These are phyloP conservation scores for Dactylonectria estremocensis DNA, from an alignment of 2,329 filamentous ascomycete genomes.

Conservation along the genomic window DNA sequence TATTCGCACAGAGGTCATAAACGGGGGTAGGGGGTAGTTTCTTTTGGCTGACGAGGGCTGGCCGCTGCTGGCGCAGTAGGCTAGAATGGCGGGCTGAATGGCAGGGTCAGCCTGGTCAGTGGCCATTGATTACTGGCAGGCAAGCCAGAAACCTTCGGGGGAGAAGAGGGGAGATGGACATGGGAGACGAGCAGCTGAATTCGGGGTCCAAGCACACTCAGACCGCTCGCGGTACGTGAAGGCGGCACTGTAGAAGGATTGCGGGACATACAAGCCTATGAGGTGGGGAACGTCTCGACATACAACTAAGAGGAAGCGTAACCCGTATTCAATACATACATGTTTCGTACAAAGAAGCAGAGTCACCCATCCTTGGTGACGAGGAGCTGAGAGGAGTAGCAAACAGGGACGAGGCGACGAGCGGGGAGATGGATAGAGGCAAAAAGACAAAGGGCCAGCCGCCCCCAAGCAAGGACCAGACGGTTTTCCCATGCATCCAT, in stretches of 20 bases:
- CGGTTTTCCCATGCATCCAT: slow-evolving; percentile 16
- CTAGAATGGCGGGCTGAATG: slow-evolving; percentile 24
- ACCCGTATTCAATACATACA: too few relatives aligned
- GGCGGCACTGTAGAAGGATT: neutral
- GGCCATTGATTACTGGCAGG: neutral
- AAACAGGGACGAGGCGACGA: neutral
- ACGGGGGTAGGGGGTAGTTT: slow-evolving; percentile 2
- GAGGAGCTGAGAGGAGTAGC: neutral
- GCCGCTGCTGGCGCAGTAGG: slow-evolving; percentile 3
- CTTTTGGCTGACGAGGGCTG: neutral
- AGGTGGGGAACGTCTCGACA: too few relatives aligned
- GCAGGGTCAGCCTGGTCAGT: slow-evolving; percentile 32
- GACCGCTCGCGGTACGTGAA: neutral
- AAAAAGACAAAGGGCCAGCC: neutral
- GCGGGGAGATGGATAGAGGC: neutral
- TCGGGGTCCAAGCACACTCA: neutral
- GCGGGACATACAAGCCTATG: neutral
- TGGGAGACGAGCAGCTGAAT: neutral
- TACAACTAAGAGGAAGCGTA: too few relatives aligned
- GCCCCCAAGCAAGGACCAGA: slow-evolving; percentile 11
- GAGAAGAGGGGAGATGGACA: slow-evolving; percentile 7
- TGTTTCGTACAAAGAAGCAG: too few relatives aligned
- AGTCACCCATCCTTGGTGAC: too few relatives aligned
- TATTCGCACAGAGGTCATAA: slow-evolving; percentile 22
- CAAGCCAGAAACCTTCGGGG: slow-evolving; percentile 14